Conservation (phyloP, 2,329 filamentous ascomycete species). For the Paracamarosporium sp. region DNA sequence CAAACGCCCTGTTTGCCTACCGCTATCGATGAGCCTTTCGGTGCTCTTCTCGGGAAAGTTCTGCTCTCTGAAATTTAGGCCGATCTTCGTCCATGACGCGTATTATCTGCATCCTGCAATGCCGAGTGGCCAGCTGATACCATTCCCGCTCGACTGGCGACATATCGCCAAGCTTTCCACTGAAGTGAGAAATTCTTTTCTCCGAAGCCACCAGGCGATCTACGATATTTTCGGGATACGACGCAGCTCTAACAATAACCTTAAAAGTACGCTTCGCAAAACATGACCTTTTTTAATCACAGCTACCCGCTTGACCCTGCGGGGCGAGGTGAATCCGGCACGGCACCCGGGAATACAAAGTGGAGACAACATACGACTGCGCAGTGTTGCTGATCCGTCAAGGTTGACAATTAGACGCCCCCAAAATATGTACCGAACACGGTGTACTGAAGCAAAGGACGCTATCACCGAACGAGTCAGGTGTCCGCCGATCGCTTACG, state of each 20-base stretch:
- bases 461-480: not conserved
- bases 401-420: not conserved
- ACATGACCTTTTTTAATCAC: not conserved
- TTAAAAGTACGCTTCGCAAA: not conserved
- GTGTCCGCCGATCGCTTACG: not conserved
- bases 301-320: no score
- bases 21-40: not conserved
- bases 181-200: not conserved
- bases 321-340: no score
- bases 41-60: not conserved
- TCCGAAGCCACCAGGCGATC: not conserved
- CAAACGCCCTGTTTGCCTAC: not conserved
- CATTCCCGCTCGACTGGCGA: not conserved
- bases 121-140: not conserved
- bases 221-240: not conserved
- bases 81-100: not conserved
- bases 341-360: no score
- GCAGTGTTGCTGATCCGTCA: not conserved
- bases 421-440: not conserved
- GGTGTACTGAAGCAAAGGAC: not conserved
- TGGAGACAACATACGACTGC: not conserved
- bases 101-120: not conserved
- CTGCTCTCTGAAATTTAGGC: not conserved
- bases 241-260: constrained; percentile 1
- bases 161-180: not conserved